Base-by-base conservation (phyloP, 805 yeast species). In the Spathaspora hagerdaliae region DNA sequence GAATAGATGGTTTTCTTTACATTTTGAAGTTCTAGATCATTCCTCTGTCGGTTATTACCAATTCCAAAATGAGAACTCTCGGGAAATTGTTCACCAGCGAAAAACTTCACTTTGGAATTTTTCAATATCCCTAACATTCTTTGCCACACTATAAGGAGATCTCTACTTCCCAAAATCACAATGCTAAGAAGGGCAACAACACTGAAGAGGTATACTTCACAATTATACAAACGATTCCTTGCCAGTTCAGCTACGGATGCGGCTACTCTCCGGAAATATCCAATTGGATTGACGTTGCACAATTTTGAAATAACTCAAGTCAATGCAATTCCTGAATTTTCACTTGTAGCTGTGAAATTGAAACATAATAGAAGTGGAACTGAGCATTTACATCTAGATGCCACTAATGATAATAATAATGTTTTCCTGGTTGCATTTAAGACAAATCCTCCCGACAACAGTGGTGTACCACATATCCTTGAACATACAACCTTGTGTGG, bases 401-500 rank as follows among this genome's bases (percentile, higher is more conserved):
- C 70, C n/a, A 74, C 92, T 31, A 81, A 82, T 46, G 97, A 92
- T 59, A 69, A 73, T 41, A 92, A 91, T 62, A 89, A 89, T 60
- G 97, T 89, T 9, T 94, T 94, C 60, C 80, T 91, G 51, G 78
- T 94, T 37, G 89, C 86, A 1, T 91, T 94, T 70, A 89, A 88
- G 64, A 94, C 99, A 0, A 87, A 90, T 55, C 96, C 99, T 0
- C 97, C 98, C 0, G 83, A 94, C 60, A 75, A 80, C n/a, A 87
- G 96, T 4, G 99, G 99, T 19, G 87, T 94, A 1, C 97, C 99
- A 3, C 99, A 94, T 64, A 91, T 94, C 46, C 66, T 94, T 47
- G 99, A 94, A 63, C 99, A 94, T 64, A 91, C 97, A 6, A 91
- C 98, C 1, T 69, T 94, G 31, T 94, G 99, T 68, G 99, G 99